Evolutionary conservation across 495 filamentous ascomycete genomes (phyloP), one percentile per base, ranked within the genome.

Genomic region (Hyaloscypha hepaticicola): DNA sequence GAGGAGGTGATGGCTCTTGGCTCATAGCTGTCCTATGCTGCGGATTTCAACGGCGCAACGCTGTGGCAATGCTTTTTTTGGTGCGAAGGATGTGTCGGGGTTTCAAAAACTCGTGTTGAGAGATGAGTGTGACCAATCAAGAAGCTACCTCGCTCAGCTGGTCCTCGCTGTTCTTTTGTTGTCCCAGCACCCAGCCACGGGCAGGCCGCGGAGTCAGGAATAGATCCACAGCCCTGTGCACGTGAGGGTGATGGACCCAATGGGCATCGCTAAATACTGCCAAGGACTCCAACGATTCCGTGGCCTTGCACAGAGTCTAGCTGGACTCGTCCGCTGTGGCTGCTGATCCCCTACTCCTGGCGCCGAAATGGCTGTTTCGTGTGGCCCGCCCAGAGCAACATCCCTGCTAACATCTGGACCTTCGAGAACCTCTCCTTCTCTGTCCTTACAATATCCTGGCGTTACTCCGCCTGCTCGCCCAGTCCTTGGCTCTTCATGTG

Each of bases 281-380:
- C 26, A 26, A 9, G 0, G 12, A 27, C 55, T 19, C 28, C 9
- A 11, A 11, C 38, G 5, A 8, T 6, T 22, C 24, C 16, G 21
- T 19, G 31, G 27, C 31, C 41, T 12, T n/a, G 14, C 24, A 21
- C n/a, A n/a, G n/a, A 27, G 24, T 11, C 5, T 16, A 3, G 16
- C 31, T 24, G 28, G 49, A 2, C 49, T 25, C 14, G 50, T n/a
- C 11, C 25, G 27, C 7, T 56, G 61, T 63, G 29, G 29, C 22
- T 50, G 62, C 21, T 11, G 52, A 48, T 63, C 52, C 19, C 60
- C 55, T 58, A 11, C n/a, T 26, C 19, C 55, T 65, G 63, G 63
- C 55, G 63, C 62, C 26, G 49, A 22, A 48, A 24, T 59, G 55
- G 55, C 56, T 52, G 63, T 66, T 66, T 66, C 63, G 63, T 49